Evolutionary conservation across 2,329 filamentous ascomycete species (phyloP).

Genomic region (Zasmidium cellare): DNA sequence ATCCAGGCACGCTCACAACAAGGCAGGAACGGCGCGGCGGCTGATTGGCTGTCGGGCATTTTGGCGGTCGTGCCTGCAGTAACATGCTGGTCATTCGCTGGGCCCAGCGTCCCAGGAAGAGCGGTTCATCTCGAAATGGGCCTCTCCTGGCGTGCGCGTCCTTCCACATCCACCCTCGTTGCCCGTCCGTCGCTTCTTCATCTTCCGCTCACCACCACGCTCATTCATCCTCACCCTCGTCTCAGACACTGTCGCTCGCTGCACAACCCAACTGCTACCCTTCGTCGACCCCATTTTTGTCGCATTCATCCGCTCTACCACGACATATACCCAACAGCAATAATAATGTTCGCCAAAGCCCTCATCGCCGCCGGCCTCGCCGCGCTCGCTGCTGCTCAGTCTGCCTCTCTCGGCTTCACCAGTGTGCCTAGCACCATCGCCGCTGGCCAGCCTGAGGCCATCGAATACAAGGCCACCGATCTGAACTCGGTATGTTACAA

Average conservation of each 20-base stretch:
- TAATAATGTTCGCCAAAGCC: slow-evolving; percentile 53
- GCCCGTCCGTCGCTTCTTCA: not conserved
- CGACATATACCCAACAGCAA: slow-evolving; percentile 17
- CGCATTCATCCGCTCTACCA: not conserved
- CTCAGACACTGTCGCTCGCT: slow-evolving; percentile 2
- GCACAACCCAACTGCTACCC: not conserved
- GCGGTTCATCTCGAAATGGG: no score
- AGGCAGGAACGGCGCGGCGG: not conserved
- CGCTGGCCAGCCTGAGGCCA: slow-evolving; percentile 44
- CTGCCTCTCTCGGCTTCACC: slow-evolving; percentile 52
- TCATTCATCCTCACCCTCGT: not conserved
- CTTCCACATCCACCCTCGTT: not conserved
- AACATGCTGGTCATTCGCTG: no score
- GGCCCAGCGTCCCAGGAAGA: no score
- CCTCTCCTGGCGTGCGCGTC: not conserved
- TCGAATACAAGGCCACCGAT: slow-evolving; percentile 30
- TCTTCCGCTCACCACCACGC: not conserved
- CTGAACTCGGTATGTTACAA: slow-evolving; percentile 12
- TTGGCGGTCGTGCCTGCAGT: no score
- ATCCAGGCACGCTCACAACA: not conserved
- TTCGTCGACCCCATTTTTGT: not conserved
- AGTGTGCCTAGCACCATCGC: slow-evolving; percentile 49
- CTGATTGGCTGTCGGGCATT: not conserved
- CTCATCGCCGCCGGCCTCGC: slow-evolving; percentile 50
- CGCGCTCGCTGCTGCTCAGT: slow-evolving; percentile 49